Evolutionary conservation across 208 protist species (phyloP), one percentile per base, ranked within the genome.

Genomic region (Angomonas ambiguus): DNA sequence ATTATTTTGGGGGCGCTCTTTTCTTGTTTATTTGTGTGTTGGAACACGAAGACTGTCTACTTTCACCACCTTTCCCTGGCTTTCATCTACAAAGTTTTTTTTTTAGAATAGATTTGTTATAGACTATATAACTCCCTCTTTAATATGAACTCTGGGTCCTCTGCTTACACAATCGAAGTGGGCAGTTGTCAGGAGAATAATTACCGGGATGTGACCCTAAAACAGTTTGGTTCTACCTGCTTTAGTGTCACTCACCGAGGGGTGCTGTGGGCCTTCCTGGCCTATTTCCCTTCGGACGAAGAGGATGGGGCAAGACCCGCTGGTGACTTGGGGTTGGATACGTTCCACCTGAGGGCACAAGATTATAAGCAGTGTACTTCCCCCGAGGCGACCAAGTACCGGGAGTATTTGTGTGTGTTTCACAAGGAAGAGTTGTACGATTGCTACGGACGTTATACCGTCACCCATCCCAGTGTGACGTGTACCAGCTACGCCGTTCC

Each of bases 401-500:
- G 35, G 24, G 77, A 91, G 58, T 91, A 88, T 63, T 74, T 93
- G 4, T 90, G 83, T 58, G 83, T 93, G 1, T 93, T 93, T 49
- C 77, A 93, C 66, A 69, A 72, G 0, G 87, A 93, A 55, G 87
- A 91, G 28, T 67, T 88, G 38, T 76, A 79, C 27, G 82, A 88
- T 51, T 56, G 73, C 27, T 70, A 71, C 18, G 84, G 81, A 42
- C 74, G 82, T 25, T 90, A 82, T 70, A 76, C 76, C 20, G 72
- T 77, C 27, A 68, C 72, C 30, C 73, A 86, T 31, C 76, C 83
- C 0, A 75, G 71, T 6, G 86, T 77, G 8, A 71, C 88, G 20
- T 88, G 83, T 58, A 83, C 82, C 18, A 74, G 82, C 13, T 93
- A 93, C 62, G 70, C 76, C 2, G 56, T 84, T 2, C 16, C 62